phyloP scores from a whole-genome alignment of 2,329 filamentous ascomycete species.

The Lachnellula subtilissima region DNA sequence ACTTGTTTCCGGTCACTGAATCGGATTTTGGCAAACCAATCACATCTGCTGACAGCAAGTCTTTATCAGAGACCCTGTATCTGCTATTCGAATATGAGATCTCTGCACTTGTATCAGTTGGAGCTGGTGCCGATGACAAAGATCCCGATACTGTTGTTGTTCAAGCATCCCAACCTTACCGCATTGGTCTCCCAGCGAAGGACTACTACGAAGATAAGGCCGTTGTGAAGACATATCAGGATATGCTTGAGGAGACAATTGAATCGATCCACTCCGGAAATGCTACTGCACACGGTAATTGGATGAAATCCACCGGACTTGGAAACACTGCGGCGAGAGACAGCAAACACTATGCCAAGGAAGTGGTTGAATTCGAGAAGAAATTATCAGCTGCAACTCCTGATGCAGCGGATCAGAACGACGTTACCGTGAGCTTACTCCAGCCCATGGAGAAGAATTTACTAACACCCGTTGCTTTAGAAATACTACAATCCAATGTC shows the following conservation, averaged over 20 bases:
- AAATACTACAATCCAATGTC: conserved; percentile 63
- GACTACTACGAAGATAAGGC: conserved; percentile 55
- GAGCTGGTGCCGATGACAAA: conserved; percentile 34
- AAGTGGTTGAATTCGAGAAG: conserved; percentile 55
- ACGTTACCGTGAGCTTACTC: conserved; percentile 46
- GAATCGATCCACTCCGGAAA: conserved; percentile 19
- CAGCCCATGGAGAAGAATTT: neutral
- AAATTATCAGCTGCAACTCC: conserved; percentile 56
- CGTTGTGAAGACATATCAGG: conserved; percentile 47
- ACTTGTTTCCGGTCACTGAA: conserved; percentile 37
- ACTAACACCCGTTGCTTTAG: conserved; percentile 26
- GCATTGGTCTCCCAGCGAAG: conserved; percentile 56
- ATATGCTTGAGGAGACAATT: conserved; percentile 34
- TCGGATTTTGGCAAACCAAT: conserved; percentile 7
- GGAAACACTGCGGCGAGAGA: conserved; percentile 11
- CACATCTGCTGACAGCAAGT: conserved; percentile 28
- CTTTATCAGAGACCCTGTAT: conserved; percentile 42
- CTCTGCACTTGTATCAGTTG: conserved; percentile 30
- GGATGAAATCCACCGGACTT: conserved; percentile 6
- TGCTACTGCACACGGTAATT: conserved; percentile 10
- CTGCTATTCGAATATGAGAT: conserved; percentile 44
- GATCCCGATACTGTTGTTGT: conserved; percentile 49
- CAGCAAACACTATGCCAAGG: conserved; percentile 25
- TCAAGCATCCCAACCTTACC: conserved; percentile 39
- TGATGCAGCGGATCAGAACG: conserved; percentile 51